Percentiles rank a stretch among this genome's conserved stretches.
Conservation (phyloP, 331 rosid genomes). For the Rosa hybrid region DNA sequence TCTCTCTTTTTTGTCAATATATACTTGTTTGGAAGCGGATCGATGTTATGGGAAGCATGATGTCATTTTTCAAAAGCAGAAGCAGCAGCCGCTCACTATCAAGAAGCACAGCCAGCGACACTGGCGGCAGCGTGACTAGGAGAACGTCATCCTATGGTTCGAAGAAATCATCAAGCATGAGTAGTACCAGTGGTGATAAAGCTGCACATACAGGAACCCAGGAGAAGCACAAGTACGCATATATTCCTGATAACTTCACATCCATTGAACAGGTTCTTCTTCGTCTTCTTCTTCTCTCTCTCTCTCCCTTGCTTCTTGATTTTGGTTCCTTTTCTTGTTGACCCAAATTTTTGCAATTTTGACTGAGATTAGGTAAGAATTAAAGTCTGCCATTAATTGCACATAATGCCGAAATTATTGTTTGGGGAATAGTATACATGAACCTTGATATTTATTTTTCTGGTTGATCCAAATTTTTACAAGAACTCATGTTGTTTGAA, state of each 20-base stretch:
- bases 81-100: neutral
- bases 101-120: neutral
- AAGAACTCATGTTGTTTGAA: neutral
- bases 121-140: neutral
- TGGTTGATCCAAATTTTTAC: neutral
- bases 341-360: neutral
- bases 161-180: neutral
- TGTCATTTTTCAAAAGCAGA: conserved; percentile 5
- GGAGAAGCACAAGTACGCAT: conserved; percentile 61
- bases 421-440: too few relatives aligned
- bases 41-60: conserved; percentile 21
- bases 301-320: neutral
- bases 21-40: neutral
- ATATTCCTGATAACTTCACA: conserved; percentile 56
- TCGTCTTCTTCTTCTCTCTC: neutral
- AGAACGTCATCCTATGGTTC: conserved; percentile 9
- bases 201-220: neutral
- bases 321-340: neutral
- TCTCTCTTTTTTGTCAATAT: neutral
- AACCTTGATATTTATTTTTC: neutral
- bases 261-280: conserved; percentile 57
- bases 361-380: neutral
- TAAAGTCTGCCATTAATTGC: neutral
- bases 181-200: neutral
- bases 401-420: neutral